phyloP scores from a whole-genome alignment of 139 green algal genomes.

The Picochlorum sp. region DNA sequence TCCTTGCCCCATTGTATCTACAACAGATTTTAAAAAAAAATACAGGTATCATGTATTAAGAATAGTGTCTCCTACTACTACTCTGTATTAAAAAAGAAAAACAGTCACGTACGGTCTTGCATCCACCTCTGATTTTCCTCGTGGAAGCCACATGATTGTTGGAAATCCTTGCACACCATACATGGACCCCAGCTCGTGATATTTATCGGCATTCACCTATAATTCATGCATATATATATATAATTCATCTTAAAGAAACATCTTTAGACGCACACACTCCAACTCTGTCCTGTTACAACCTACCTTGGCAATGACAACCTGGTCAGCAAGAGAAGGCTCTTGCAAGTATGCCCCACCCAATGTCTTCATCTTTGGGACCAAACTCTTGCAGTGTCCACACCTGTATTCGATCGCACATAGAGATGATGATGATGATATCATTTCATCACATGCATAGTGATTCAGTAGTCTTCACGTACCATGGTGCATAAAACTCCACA shows the following conservation, averaged over 20 bases:
- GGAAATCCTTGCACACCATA: slow-evolving; percentile 78
- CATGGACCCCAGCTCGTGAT: slow-evolving; percentile 53
- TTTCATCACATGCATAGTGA: too few relatives aligned
- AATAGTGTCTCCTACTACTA: neutral
- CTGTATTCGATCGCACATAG: slow-evolving; percentile 19
- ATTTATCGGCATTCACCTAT: slow-evolving; percentile 63
- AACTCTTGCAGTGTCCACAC: slow-evolving; percentile 60
- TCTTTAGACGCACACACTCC: neutral
- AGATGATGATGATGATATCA: neutral
- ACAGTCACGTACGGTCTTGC: slow-evolving; percentile 8
- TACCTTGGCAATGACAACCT: slow-evolving; percentile 67
- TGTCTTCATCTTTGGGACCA: slow-evolving; percentile 55
- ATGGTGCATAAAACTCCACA: slow-evolving; percentile 32
- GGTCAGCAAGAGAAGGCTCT: slow-evolving; percentile 54
- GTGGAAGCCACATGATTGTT: slow-evolving; percentile 69
- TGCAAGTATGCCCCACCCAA: slow-evolving; percentile 50
- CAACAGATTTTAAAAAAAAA: neutral
- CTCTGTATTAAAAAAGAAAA: neutral
- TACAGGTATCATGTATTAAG: neutral
- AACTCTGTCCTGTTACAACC: neutral
- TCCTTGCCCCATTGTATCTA: slow-evolving; percentile 54
- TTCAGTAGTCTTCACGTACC: neutral
- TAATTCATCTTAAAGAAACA: neutral
- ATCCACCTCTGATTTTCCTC: slow-evolving; percentile 43
- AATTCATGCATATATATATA: neutral